These are phyloP conservation scores for Rhizoclosmatium globosum DNA, from an alignment of 192 early-diverging fungal genomes.

Conservation along the genomic window DNA sequence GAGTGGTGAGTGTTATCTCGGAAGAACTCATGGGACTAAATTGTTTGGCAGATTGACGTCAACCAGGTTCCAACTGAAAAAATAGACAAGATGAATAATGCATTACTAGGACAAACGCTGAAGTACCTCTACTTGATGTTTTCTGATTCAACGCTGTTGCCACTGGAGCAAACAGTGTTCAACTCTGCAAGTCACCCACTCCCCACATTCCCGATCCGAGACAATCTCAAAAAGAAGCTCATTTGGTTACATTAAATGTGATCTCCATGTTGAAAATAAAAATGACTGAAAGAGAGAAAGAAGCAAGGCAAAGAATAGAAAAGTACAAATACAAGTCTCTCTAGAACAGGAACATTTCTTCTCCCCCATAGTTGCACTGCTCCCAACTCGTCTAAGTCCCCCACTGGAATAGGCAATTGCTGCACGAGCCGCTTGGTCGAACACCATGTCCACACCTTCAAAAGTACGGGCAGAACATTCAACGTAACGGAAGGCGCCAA, in stretches of 20 bases:
- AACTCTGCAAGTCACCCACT: constrained; percentile 96
- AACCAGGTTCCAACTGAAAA: not conserved
- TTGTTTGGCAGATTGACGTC: not conserved
- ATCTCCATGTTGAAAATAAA: too few species aligned
- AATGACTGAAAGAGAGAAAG: too few species aligned
- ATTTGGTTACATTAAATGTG: not conserved
- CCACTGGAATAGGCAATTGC: constrained; percentile 9
- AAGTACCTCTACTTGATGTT: constrained; percentile 88
- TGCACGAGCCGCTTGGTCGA: constrained; percentile 84
- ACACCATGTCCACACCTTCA: constrained; percentile 84
- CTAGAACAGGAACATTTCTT: too few species aligned
- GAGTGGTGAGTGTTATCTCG: constrained; percentile 9
- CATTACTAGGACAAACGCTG: constrained; percentile 86
- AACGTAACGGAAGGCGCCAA: constrained; percentile 82
- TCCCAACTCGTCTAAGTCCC: too few species aligned
- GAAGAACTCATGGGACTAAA: too few species aligned
- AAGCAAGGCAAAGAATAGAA: too few species aligned
- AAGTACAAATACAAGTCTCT: too few species aligned
- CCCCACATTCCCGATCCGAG: constrained; percentile 14
- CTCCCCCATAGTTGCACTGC: too few species aligned
- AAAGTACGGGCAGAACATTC: constrained; percentile 88
- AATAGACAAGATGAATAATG: constrained; percentile 48
- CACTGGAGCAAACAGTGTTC: constrained; percentile 82
- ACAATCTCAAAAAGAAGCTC: not conserved
- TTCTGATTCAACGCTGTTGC: constrained; percentile 67